These are phyloP conservation scores for Camelina neglecta DNA, from an alignment of 345 rosid genomes.

Conservation along the genomic window DNA sequence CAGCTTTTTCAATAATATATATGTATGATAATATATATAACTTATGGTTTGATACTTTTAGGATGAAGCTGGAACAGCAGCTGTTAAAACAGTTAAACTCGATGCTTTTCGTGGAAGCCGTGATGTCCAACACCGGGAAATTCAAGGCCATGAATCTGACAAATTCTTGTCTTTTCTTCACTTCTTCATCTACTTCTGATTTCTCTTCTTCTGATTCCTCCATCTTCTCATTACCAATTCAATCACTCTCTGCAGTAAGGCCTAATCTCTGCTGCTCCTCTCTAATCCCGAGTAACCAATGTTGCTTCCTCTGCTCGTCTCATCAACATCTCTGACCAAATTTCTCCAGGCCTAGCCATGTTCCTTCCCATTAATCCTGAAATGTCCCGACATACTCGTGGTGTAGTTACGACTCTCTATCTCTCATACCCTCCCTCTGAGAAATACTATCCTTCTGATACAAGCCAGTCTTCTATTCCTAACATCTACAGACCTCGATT, in stretches of 20 bases:
- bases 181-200: slow-evolving; percentile 37
- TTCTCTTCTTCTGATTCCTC: slow-evolving; percentile 57
- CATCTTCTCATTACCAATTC: slow-evolving; percentile 69
- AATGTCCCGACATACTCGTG: slow-evolving; percentile 96
- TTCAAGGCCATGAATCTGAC: slow-evolving; percentile 98
- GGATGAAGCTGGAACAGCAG: slow-evolving; percentile 99
- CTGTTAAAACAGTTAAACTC: slow-evolving; percentile 91
- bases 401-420: slow-evolving; percentile 49
- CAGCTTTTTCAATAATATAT: not conserved
- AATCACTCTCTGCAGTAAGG: slow-evolving; percentile 60
- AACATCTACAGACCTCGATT: slow-evolving; percentile 50
- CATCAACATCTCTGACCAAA: slow-evolving; percentile 96
- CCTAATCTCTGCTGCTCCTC: slow-evolving; percentile 55
- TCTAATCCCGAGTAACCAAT: slow-evolving; percentile 74
- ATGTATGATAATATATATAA: not conserved
- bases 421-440: slow-evolving; percentile 97
- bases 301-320: slow-evolving; percentile 82
- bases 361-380: slow-evolving; percentile 76
- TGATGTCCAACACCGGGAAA: slow-evolving; percentile 95
- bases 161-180: slow-evolving; percentile 73
- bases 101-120: slow-evolving; percentile 96
- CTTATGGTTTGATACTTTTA: slow-evolving; percentile 36
- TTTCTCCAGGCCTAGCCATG: slow-evolving; percentile 94
- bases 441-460: slow-evolving; percentile 72
- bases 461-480: slow-evolving; percentile 74